These are phyloP conservation scores for Corchorus capsularis DNA, from an alignment of 345 rosid genomes.

Conservation along the genomic window DNA sequence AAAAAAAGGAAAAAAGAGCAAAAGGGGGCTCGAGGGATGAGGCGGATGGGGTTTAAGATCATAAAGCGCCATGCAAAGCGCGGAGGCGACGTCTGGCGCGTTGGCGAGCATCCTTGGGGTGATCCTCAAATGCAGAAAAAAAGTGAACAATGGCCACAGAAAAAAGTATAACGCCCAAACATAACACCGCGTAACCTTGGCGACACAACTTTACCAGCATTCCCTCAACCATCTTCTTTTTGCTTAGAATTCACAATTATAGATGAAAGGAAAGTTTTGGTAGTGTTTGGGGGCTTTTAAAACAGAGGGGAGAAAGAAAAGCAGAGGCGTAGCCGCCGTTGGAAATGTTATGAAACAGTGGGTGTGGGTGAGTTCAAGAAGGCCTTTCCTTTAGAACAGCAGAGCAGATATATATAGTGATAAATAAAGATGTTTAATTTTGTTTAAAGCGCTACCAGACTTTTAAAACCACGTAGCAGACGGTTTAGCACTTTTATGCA, in stretches of 20 bases:
- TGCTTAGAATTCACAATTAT: too few relatives aligned
- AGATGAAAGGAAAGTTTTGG: neutral
- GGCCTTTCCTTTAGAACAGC: too few relatives aligned
- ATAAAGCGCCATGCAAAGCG: slow-evolving; percentile 26
- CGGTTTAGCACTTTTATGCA: neutral
- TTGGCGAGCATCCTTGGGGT: neutral
- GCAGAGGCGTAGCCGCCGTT: neutral
- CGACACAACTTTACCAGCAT: slow-evolving; percentile 37
- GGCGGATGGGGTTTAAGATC: neutral
- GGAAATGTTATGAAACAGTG: neutral
- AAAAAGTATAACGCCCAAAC: slow-evolving; percentile 32
- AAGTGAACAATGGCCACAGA: slow-evolving; percentile 28
- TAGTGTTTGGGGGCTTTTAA: neutral
- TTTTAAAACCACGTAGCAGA: neutral
- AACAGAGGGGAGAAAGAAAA: neutral
- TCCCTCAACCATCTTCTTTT: slow-evolving; percentile 17
- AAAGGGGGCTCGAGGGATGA: neutral
- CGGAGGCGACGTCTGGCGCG: slow-evolving; percentile 33
- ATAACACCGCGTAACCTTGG: slow-evolving; percentile 38
- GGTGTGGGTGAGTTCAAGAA: neutral
- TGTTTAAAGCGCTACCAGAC: neutral
- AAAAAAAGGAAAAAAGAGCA: neutral
- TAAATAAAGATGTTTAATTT: too few relatives aligned
- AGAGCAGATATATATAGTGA: too few relatives aligned
- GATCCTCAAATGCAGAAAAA: neutral